A percentile compares a stretch with the other conserved stretches of the same genome.
These are phyloP conservation scores for Aspergillus flavus DNA, from an alignment of 2,329 filamentous ascomycete genomes.

Conservation along the genomic window DNA sequence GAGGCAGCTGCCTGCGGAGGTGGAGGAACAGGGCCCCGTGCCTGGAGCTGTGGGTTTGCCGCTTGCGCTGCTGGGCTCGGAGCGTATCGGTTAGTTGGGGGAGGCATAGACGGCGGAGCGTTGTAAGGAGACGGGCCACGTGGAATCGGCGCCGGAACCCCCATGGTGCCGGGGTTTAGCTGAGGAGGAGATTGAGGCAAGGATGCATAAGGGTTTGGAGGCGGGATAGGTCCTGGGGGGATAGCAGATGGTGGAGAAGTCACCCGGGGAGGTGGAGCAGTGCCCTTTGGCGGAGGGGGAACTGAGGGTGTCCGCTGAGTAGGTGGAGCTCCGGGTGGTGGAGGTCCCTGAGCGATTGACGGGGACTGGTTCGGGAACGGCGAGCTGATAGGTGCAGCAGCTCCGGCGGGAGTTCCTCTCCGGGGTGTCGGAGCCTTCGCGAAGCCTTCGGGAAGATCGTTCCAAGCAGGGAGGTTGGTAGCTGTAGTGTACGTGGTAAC, in stretches of 20 bases:
- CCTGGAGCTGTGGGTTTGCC: constrained; percentile 48
- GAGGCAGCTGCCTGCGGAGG: constrained; percentile 43
- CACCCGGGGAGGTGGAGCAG: constrained; percentile 66
- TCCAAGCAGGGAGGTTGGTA: constrained; percentile 82
- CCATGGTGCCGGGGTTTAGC: constrained; percentile 37
- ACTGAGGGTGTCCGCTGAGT: constrained; percentile 70
- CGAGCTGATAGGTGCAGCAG: constrained; percentile 65
- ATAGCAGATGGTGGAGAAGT: constrained; percentile 70
- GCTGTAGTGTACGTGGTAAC: constrained; percentile 66
- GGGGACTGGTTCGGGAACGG: constrained; percentile 72
- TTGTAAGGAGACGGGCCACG: constrained; percentile 86
- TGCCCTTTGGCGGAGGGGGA: constrained; percentile 81
- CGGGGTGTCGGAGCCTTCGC: constrained; percentile 72
- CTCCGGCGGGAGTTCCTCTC: constrained; percentile 70
- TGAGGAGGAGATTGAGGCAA: constrained; percentile 49
- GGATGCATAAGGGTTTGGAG: constrained; percentile 43
- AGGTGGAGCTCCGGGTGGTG: constrained; percentile 61
- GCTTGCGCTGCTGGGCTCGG: constrained; percentile 64
- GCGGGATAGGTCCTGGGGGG: constrained; percentile 64
- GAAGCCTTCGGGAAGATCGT: constrained; percentile 85
- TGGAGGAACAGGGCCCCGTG: constrained; percentile 53
- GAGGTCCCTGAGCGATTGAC: constrained; percentile 43
- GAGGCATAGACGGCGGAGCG: constrained; percentile 69
- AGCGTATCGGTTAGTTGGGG: constrained; percentile 76
- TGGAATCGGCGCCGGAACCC: constrained; percentile 58